Percentiles rank a stretch among this genome's conserved stretches.
Evolutionary conservation across 2,329 filamentous ascomycete genomes (phyloP).

Genomic region (Hypocreales sp.): DNA sequence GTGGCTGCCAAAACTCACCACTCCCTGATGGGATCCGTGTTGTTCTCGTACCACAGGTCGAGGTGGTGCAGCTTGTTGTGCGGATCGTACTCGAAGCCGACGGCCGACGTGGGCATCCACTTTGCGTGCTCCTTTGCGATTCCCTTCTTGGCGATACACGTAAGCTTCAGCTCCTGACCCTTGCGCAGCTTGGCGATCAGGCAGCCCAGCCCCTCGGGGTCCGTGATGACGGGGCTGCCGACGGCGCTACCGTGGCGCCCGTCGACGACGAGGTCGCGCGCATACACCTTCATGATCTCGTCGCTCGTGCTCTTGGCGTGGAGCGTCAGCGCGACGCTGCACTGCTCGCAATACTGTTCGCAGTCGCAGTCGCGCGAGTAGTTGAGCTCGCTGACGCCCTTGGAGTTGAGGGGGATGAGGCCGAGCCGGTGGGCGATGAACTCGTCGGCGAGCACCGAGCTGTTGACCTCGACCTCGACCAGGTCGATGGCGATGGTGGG

Average conservation of each 20-base stretch:
- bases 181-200: conserved; percentile 83
- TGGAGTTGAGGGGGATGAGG: conserved; percentile 73
- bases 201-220: conserved; percentile 65
- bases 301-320: conserved; percentile 76
- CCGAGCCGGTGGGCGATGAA: conserved; percentile 89
- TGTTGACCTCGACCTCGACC: conserved; percentile 85
- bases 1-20: conserved; percentile 42
- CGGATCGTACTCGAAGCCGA: conserved; percentile 96
- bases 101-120: conserved; percentile 83
- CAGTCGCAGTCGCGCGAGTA: conserved; percentile 95
- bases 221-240: conserved; percentile 69
- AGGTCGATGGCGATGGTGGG: conserved; percentile 90
- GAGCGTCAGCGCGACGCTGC: conserved; percentile 70
- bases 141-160: conserved; percentile 92
- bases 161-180: conserved; percentile 79
- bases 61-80: conserved; percentile 90
- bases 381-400: conserved; percentile 65
- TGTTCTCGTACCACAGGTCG: conserved; percentile 81
- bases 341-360: conserved; percentile 86
- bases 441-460: conserved; percentile 90
- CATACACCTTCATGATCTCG: conserved; percentile 87
- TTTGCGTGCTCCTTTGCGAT: conserved; percentile 98
- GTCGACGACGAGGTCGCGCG: conserved; percentile 67
- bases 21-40: conserved; percentile 59
- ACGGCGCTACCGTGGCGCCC: conserved; percentile 58